Evolutionary conservation across 768 basidiomycete genomes (phyloP).

Genomic region (Amanita inopinata): DNA sequence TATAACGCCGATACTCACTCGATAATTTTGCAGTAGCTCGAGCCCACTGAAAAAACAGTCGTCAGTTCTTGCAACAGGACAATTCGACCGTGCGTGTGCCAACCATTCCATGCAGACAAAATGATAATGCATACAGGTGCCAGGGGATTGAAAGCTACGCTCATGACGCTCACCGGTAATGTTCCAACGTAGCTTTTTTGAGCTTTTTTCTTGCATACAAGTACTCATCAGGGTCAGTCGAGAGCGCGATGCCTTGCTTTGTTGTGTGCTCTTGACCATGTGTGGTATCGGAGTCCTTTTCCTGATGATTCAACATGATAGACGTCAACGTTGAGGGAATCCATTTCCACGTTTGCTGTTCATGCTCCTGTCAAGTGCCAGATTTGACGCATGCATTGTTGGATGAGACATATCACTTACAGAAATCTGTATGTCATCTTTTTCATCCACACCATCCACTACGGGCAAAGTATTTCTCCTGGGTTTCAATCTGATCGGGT

Average conservation of each 20-base stretch:
- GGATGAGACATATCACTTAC: no score
- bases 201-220: slow-evolving; percentile 76
- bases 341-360: no score
- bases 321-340: no score
- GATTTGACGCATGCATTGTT: no score
- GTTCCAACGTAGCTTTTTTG: slow-evolving; percentile 74
- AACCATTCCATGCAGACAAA: no score
- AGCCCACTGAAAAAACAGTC: slow-evolving; percentile 49
- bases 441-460: no score
- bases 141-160: no score
- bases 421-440: no score
- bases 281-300: neutral
- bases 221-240: slow-evolving; percentile 69
- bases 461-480: no score
- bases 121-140: no score
- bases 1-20: slow-evolving; percentile 35
- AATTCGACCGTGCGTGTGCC: neutral
- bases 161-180: slow-evolving; percentile 77
- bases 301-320: neutral
- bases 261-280: neutral
- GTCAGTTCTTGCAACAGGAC: neutral
- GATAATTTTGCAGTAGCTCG: slow-evolving; percentile 82
- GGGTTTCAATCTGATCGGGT: no score
- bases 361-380: no score
- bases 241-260: slow-evolving; percentile 13